Evolutionary conservation across 1,284 basidiomycete species (phyloP), one percentile per base, ranked within the genome.

Genomic region (Anthracocystis walkeri): DNA sequence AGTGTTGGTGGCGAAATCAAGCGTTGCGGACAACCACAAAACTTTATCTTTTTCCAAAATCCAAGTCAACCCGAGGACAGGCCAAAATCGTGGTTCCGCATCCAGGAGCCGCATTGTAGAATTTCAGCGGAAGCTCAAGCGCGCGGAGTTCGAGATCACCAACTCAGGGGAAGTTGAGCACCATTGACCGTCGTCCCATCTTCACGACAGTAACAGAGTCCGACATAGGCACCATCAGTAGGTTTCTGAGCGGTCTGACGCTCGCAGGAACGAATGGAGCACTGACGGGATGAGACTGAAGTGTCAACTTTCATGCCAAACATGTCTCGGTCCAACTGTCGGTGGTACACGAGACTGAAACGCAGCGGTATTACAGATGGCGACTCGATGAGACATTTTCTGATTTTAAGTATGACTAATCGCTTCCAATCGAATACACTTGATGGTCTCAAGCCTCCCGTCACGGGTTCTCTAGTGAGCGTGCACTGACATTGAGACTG

Each of bases 301-400:
- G 41, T 7, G 41, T n/a, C n/a, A 20, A 38, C 35, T 3, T 14
- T 14, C 23, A 46, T 25, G 25, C 27, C 16, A n/a, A 29, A 6
- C 27, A 29, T 42, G 46, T 48, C 46, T 48, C 25, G 27, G 18
- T 48, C 46, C 46, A 29, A 18, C 46, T 16, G 31, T 50, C 31
- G 49, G 29, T 50, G 49, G 29, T 50, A 50, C 49, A 50, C 49
- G 11, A 35, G n/a, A 35, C 49, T 50, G 46, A 48, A 29, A 48
- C 46, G 45, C 27, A 18, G 1, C 14, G 4, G 11, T 48, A 46
- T 11, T 53, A 54, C 52, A 42, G 40, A 31, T 54, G 52, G 40
- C 52, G 52, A 54, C 38, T 42, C 52, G 52, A 27, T 54, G 52
- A 54, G 20, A 54, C 52, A 42, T 38, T 33, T 10, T 16, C 16